Conservation (phyloP, 1,284 basidiomycete genomes). For the Moesziomyces antarcticus region DNA sequence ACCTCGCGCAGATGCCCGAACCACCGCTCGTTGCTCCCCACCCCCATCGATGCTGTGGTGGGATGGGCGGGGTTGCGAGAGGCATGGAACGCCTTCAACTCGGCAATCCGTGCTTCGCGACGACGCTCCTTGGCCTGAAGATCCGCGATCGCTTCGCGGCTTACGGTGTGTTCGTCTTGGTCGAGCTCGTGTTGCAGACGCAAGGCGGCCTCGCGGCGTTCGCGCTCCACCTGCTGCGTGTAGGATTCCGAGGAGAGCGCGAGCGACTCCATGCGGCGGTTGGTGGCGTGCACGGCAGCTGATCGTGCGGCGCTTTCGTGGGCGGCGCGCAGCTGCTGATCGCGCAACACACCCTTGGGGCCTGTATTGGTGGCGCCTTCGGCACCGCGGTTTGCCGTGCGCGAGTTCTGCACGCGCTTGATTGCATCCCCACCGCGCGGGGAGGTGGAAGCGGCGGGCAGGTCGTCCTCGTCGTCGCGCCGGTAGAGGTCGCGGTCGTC, state of each 20-base stretch:
- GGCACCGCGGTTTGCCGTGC: conserved; percentile 18
- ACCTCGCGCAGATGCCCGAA: conserved; percentile 61
- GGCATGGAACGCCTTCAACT: conserved; percentile 32
- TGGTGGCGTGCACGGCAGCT: conserved; percentile 25
- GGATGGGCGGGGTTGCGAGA: conserved; percentile 5
- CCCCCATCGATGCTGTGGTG: conserved; percentile 1
- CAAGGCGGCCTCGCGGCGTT: conserved; percentile 19
- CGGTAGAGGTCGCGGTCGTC: conserved; percentile 21
- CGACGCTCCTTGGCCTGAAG: conserved; percentile 42
- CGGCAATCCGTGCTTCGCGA: conserved; percentile 43
- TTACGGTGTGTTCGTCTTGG: conserved; percentile 31
- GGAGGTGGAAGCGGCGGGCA: not conserved
- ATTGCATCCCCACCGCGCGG: conserved; percentile 1
- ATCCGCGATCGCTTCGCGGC: conserved; percentile 37
- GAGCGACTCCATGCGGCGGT: conserved; percentile 35
- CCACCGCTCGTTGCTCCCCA: conserved; percentile 21
- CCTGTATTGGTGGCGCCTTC: conserved; percentile 51
- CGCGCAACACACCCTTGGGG: conserved; percentile 56
- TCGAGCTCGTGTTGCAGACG: conserved; percentile 13
- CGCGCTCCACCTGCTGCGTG: conserved; percentile 38
- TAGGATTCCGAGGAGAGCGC: conserved; percentile 45
- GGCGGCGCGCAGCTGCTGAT: conserved; percentile 32
- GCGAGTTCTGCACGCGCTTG: conserved; percentile 16
- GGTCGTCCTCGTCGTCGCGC: conserved; percentile 22
- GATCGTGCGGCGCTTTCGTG: conserved; percentile 18